These are phyloP conservation scores for Nosema granulosis DNA, from an alignment of 371 early-diverging fungal species.

Conservation along the genomic window DNA sequence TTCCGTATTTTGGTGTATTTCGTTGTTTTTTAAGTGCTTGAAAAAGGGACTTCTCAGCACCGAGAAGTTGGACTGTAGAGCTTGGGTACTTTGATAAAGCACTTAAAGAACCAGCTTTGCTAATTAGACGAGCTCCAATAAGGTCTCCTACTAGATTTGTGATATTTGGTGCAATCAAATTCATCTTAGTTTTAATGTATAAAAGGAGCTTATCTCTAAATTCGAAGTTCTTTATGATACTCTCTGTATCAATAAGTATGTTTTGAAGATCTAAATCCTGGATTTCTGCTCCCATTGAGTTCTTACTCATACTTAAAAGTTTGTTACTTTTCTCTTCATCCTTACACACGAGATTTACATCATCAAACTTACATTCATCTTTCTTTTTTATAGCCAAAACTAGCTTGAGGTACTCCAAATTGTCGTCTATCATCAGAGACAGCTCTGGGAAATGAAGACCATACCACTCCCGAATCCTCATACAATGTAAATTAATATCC, in stretches of 20 bases:
- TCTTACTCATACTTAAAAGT: slow-evolving; percentile 75
- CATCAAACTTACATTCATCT: not conserved
- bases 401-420: slow-evolving; percentile 72
- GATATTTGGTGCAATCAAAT: slow-evolving; percentile 83
- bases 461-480: slow-evolving; percentile 90
- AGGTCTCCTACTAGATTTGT: slow-evolving; percentile 81
- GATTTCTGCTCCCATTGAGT: slow-evolving; percentile 87
- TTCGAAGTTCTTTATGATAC: slow-evolving; percentile 76
- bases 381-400: slow-evolving; percentile 66
- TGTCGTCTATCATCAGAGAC: slow-evolving; percentile 73
- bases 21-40: slow-evolving; percentile 84
- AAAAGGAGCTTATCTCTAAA: slow-evolving; percentile 78
- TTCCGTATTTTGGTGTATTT: slow-evolving; percentile 90
- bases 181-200: slow-evolving; percentile 81
- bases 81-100: slow-evolving; percentile 83
- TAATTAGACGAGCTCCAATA: slow-evolving; percentile 80
- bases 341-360: not conserved
- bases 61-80: slow-evolving; percentile 87
- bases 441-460: slow-evolving; percentile 86
- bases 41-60: slow-evolving; percentile 93
- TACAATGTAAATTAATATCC: slow-evolving; percentile 86
- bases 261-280: slow-evolving; percentile 77
- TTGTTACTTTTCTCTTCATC: slow-evolving; percentile 51
- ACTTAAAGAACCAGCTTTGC: slow-evolving; percentile 82
- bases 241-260: slow-evolving; percentile 74